Evolutionary conservation across 2,329 filamentous ascomycete species (phyloP).

Genomic region (Aureobasidium sp.): DNA sequence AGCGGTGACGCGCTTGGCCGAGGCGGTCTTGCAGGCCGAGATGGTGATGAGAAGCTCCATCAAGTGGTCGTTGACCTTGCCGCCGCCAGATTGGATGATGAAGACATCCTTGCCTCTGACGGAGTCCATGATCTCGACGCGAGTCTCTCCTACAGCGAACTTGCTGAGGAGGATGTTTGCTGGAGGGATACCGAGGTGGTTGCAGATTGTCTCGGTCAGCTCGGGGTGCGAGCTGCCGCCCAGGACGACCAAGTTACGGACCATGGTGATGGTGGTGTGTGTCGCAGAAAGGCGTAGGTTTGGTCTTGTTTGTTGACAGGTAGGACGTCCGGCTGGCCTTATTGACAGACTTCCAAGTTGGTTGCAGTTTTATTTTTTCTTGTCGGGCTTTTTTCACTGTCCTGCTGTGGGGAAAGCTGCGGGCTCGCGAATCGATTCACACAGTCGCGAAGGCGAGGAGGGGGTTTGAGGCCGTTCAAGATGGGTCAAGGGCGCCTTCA

Average conservation of each 20-base stretch:
- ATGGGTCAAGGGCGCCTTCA: background rate
- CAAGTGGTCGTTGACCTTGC: slow-evolving; percentile 90
- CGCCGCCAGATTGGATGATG: slow-evolving; percentile 90
- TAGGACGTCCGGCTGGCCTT: background rate
- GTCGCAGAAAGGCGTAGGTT: background rate
- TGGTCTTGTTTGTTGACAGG: background rate
- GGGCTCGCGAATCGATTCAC: background rate
- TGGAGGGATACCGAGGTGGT: slow-evolving; percentile 75
- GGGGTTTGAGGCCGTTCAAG: background rate
- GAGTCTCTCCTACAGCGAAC: slow-evolving; percentile 90
- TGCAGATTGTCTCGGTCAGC: slow-evolving; percentile 79
- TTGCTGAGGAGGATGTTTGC: slow-evolving; percentile 79
- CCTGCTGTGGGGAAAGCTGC: background rate
- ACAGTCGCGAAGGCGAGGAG: background rate
- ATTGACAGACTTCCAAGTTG: background rate
- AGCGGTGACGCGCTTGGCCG: slow-evolving; percentile 84
- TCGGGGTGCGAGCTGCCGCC: slow-evolving; percentile 88
- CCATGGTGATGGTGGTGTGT: slow-evolving; percentile 47
- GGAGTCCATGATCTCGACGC: slow-evolving; percentile 92
- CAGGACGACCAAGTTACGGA: slow-evolving; percentile 89
- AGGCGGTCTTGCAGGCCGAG: slow-evolving; percentile 93
- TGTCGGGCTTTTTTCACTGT: background rate
- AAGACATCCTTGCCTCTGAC: slow-evolving; percentile 98
- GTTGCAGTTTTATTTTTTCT: background rate
- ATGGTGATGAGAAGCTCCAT: slow-evolving; percentile 97